Conservation (phyloP, 1,284 basidiomycete species). For the Microbotryomycetes sp. region DNA sequence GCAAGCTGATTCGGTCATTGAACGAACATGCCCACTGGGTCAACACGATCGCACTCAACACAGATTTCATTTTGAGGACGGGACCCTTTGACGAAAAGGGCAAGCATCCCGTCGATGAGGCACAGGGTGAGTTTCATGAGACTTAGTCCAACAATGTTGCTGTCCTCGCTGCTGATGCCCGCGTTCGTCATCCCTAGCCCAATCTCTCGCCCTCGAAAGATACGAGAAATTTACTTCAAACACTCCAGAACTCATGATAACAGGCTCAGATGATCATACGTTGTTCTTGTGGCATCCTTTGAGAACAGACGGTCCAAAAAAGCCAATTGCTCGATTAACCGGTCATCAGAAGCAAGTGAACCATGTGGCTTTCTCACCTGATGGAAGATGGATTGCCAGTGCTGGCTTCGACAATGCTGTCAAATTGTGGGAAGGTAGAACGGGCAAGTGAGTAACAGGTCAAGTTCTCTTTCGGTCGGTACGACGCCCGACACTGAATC, state of each 20-base stretch:
- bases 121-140: slow-evolving; percentile 57
- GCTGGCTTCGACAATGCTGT: slow-evolving; percentile 89
- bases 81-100: slow-evolving; percentile 87
- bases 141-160: slow-evolving; percentile 3
- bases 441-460: slow-evolving; percentile 61
- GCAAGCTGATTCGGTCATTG: slow-evolving; percentile 58
- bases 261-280: slow-evolving; percentile 91
- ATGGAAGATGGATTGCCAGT: slow-evolving; percentile 83
- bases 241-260: slow-evolving; percentile 77
- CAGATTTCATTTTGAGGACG: slow-evolving; percentile 88
- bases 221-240: slow-evolving; percentile 62
- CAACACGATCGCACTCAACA: slow-evolving; percentile 89
- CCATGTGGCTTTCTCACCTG: slow-evolving; percentile 92
- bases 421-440: slow-evolving; percentile 86
- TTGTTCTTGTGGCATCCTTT: slow-evolving; percentile 73
- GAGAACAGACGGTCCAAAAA: slow-evolving; percentile 53
- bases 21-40: slow-evolving; percentile 99
- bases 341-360: slow-evolving; percentile 95
- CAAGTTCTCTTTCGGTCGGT: background rate
- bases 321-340: slow-evolving; percentile 78
- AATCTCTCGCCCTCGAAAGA: slow-evolving; percentile 63
- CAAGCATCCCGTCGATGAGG: slow-evolving; percentile 66
- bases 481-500: background rate
- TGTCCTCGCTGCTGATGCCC: slow-evolving; percentile 14
- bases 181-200: slow-evolving; percentile 49